Evolutionary conservation across 2,329 filamentous ascomycete species (phyloP).

Genomic region (Aspergillus floridensis): DNA sequence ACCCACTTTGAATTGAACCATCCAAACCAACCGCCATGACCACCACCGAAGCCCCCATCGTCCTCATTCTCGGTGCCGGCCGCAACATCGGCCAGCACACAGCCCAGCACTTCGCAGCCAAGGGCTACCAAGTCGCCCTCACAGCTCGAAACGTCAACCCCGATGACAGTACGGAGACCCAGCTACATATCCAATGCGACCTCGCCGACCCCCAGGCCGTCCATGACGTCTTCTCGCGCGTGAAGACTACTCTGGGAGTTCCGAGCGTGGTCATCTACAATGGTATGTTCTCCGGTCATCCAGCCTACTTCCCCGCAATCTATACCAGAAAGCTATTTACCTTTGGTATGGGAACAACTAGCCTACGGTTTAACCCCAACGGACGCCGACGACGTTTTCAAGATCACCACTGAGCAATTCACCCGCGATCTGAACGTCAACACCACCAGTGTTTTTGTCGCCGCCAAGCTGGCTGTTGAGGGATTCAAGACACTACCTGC

Average conservation of each 20-base stretch:
- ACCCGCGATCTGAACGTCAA: neutral
- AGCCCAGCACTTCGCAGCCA: neutral
- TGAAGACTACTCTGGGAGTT: neutral
- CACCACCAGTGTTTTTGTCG: neutral
- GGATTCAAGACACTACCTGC: neutral
- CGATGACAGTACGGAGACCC: neutral
- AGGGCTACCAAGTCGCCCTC: neutral
- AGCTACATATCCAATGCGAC: neutral
- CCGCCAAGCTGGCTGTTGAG: conserved; percentile 2
- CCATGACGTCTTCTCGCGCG: neutral
- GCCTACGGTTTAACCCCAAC: neutral
- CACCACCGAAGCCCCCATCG: neutral
- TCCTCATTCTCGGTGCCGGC: conserved; percentile 1
- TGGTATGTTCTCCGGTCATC: neutral
- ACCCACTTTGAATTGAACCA: too few species aligned
- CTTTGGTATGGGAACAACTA: neutral
- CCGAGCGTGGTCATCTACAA: conserved; percentile 2
- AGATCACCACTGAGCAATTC: neutral
- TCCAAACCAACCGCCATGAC: neutral
- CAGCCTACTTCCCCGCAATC: neutral
- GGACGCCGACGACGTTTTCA: neutral
- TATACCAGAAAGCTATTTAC: neutral
- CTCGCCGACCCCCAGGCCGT: neutral
- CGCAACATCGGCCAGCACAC: neutral
- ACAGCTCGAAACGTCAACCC: neutral